Evolutionary conservation across 371 early-diverging fungal species (phyloP).

Genomic region (Cokeromyces recurvatus): DNA sequence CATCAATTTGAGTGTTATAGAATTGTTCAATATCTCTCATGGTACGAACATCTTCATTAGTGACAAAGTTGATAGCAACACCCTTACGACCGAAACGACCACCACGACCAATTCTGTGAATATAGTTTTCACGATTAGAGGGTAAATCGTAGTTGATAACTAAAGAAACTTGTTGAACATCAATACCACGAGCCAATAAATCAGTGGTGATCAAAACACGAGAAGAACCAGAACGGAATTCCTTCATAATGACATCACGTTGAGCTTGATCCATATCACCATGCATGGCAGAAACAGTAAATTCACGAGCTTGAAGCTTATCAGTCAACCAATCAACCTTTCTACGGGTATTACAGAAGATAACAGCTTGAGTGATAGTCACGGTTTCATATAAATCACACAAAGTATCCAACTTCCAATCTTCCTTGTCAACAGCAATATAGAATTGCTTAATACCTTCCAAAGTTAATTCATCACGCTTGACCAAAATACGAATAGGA

Average conservation of each 20-base stretch:
- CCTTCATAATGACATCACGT: slow-evolving; percentile 96
- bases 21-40: slow-evolving; percentile 92
- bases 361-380: slow-evolving; percentile 93
- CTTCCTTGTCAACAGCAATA: slow-evolving; percentile 88
- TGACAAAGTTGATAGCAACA: slow-evolving; percentile 99
- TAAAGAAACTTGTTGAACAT: slow-evolving; percentile 99
- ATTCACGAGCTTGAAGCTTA: slow-evolving; percentile 77
- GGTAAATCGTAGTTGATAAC: slow-evolving; percentile 97
- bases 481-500: slow-evolving; percentile 92
- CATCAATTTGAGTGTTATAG: slow-evolving; percentile 97
- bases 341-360: slow-evolving; percentile 94
- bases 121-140: slow-evolving; percentile 93
- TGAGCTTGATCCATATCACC: slow-evolving; percentile 96
- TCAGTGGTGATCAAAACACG: slow-evolving; percentile 99
- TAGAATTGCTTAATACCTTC: slow-evolving; percentile 96
- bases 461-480: slow-evolving; percentile 94
- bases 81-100: slow-evolving; percentile 99
- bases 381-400: slow-evolving; percentile 91
- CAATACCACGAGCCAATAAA: slow-evolving; percentile 98
- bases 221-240: slow-evolving; percentile 92
- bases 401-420: slow-evolving; percentile 87
- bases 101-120: slow-evolving; percentile 98
- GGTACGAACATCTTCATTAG: slow-evolving; percentile 88
- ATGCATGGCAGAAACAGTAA: slow-evolving; percentile 95
- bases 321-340: slow-evolving; percentile 92